A percentile compares a stretch with the other conserved stretches of the same genome.
These are phyloP conservation scores for Casuarina glauca DNA, from an alignment of 306 rosid genomes.

Conservation along the genomic window DNA sequence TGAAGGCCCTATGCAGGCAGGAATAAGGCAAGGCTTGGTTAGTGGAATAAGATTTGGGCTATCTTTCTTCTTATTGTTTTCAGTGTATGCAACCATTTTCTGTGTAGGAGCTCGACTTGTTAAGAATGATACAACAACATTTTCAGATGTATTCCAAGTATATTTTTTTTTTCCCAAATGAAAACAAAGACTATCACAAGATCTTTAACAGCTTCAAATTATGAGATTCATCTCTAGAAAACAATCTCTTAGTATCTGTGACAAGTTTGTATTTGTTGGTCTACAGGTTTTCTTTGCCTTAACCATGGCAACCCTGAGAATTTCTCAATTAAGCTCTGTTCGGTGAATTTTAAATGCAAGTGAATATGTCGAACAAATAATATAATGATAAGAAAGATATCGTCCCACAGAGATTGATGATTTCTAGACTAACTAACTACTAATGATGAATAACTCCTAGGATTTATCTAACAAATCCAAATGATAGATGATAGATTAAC, in stretches of 20 bases:
- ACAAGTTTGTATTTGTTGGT: neutral
- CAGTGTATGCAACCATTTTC: slow-evolving; percentile 50
- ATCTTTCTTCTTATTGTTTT: slow-evolving; percentile 48
- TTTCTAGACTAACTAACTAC: no score
- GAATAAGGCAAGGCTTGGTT: slow-evolving; percentile 48
- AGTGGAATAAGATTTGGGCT: slow-evolving; percentile 59
- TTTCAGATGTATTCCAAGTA: slow-evolving; percentile 59
- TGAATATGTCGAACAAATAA: no score
- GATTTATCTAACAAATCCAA: no score
- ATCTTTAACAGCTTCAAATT: neutral
- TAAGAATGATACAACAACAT: slow-evolving; percentile 42
- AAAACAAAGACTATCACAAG: neutral
- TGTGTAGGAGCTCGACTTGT: slow-evolving; percentile 63
- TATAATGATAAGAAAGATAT: no score
- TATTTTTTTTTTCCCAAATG: slow-evolving; percentile 11
- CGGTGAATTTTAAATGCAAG: no score
- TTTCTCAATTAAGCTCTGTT: slow-evolving; percentile 39
- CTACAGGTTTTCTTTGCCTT: slow-evolving; percentile 52
- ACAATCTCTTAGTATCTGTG: neutral
- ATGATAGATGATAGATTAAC: no score
- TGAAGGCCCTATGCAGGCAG: slow-evolving; percentile 50
- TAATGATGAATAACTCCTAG: no score
- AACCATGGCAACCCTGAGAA: slow-evolving; percentile 30
- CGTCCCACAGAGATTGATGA: no score
- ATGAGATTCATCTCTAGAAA: neutral